Percentiles rank a stretch among this genome's conserved stretches.
Evolutionary conservation across 2,329 filamentous ascomycete species (phyloP).

Genomic region (Xylariaceae sp.): DNA sequence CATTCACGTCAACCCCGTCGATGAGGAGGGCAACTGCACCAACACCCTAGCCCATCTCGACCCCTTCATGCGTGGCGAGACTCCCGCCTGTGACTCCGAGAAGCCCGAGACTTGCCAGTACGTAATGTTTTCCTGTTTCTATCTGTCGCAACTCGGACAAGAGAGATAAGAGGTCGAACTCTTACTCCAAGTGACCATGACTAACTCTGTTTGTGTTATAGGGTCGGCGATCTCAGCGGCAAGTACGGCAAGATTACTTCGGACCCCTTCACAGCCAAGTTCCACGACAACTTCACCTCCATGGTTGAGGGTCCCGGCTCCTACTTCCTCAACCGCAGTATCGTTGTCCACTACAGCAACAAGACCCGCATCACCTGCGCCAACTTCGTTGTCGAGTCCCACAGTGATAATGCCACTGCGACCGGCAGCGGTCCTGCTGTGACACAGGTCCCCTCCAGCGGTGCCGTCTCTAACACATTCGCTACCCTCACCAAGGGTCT

Average conservation of each 20-base stretch:
- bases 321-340: constrained; percentile 60
- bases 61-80: constrained; percentile 61
- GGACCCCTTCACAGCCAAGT: constrained; percentile 46
- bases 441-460: background rate
- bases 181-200: background rate
- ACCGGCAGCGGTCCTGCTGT: background rate
- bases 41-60: constrained; percentile 63
- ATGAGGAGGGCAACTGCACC: constrained; percentile 65
- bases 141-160: background rate
- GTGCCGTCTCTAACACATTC: constrained; percentile 7
- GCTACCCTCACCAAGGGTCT: constrained; percentile 18
- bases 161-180: background rate
- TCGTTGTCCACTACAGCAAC: constrained; percentile 61
- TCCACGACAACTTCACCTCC: constrained; percentile 54
- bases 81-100: constrained; percentile 52
- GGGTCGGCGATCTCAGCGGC: constrained; percentile 67
- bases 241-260: constrained; percentile 61
- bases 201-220: background rate
- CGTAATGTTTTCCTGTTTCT: background rate
- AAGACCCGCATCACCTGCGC: constrained; percentile 60
- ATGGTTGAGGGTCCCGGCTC: constrained; percentile 44
- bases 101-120: constrained; percentile 59
- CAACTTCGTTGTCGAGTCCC: constrained; percentile 44
- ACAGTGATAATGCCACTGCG: constrained; percentile 17
- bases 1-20: constrained; percentile 61